These are phyloP conservation scores for Ophiocordyceps robertsii DNA, from an alignment of 2,329 filamentous ascomycete genomes.

Conservation along the genomic window DNA sequence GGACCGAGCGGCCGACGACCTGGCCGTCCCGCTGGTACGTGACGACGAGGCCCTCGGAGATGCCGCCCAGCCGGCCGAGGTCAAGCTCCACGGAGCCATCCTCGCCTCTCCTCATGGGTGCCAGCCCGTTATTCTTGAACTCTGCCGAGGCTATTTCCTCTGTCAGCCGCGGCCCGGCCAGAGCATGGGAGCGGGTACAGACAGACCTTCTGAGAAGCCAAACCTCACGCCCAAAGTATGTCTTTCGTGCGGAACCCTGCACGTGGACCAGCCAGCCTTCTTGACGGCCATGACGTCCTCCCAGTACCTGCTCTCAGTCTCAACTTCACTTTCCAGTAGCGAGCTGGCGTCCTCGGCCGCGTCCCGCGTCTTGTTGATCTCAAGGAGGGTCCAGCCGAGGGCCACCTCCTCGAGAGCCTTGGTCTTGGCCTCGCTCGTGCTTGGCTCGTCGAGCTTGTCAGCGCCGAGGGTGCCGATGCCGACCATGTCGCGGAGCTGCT, in stretches of 20 bases:
- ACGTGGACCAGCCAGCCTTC: conserved; percentile 76
- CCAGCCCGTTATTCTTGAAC: conserved; percentile 60
- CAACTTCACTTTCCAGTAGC: conserved; percentile 63
- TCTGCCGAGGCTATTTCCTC: conserved; percentile 32
- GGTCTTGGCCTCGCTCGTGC: conserved; percentile 38
- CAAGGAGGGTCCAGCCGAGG: conserved; percentile 65
- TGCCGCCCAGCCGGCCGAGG: conserved; percentile 35
- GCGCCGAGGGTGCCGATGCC: conserved; percentile 63
- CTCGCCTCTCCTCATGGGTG: conserved; percentile 59
- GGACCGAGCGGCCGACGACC: conserved; percentile 42
- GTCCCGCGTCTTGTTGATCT: conserved; percentile 61
- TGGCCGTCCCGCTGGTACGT: conserved; percentile 44
- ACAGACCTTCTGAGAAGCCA: conserved; percentile 63
- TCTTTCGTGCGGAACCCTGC: conserved; percentile 57
- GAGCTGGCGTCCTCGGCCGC: conserved; percentile 59
- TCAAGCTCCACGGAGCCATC: conserved; percentile 69
- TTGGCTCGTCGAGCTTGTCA: conserved; percentile 49
- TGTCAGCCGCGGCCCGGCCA: conserved; percentile 11
- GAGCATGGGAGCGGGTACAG: not conserved
- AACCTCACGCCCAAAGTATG: conserved; percentile 75
- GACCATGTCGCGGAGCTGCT: conserved; percentile 53
- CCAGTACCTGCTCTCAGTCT: conserved; percentile 79
- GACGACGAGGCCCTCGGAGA: conserved; percentile 51
- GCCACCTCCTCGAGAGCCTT: conserved; percentile 44
- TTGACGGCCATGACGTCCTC: conserved; percentile 69